phyloP scores from a whole-genome alignment of 768 basidiomycete species.

The Piloderma croceum region DNA sequence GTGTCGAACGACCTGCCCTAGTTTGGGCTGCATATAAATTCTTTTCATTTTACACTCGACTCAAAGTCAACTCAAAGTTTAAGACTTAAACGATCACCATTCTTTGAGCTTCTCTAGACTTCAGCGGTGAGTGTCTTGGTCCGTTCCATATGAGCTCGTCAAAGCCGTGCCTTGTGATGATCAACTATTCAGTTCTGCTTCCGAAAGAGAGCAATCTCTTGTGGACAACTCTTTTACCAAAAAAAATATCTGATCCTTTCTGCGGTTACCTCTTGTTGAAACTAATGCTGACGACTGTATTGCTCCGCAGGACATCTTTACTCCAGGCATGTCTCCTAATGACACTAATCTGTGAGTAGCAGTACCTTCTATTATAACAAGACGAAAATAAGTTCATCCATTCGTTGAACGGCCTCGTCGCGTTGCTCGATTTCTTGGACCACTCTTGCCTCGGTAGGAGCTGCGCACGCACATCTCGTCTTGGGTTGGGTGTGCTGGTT shows the following conservation, averaged over 20 bases:
- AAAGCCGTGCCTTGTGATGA: slow-evolving; percentile 43
- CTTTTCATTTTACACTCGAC: slow-evolving; percentile 1
- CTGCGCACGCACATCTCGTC: slow-evolving; percentile 39
- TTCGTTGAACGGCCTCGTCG: slow-evolving; percentile 60
- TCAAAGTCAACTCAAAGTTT: no score
- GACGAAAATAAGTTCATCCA: slow-evolving; percentile 85
- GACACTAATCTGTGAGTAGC: background rate
- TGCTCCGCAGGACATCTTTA: slow-evolving; percentile 1
- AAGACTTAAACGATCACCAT: slow-evolving; percentile 5
- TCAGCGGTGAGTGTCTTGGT: background rate
- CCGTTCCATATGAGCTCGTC: background rate
- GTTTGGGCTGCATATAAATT: slow-evolving; percentile 15
- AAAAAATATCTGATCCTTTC: slow-evolving; percentile 51
- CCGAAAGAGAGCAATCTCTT: slow-evolving; percentile 73
- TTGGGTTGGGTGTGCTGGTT: slow-evolving; percentile 41
- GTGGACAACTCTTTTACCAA: slow-evolving; percentile 63
- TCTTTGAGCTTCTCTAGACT: background rate
- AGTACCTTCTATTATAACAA: slow-evolving; percentile 11
- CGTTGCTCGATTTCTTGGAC: slow-evolving; percentile 27
- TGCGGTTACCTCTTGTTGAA: slow-evolving; percentile 10
- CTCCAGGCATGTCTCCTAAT: background rate
- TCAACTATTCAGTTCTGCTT: slow-evolving; percentile 72
- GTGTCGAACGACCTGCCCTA: slow-evolving; percentile 39
- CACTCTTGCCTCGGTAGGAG: slow-evolving; percentile 31
- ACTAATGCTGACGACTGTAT: background rate